phyloP scores from a whole-genome alignment of 164 flowering plant genomes.

The Piper betle region DNA sequence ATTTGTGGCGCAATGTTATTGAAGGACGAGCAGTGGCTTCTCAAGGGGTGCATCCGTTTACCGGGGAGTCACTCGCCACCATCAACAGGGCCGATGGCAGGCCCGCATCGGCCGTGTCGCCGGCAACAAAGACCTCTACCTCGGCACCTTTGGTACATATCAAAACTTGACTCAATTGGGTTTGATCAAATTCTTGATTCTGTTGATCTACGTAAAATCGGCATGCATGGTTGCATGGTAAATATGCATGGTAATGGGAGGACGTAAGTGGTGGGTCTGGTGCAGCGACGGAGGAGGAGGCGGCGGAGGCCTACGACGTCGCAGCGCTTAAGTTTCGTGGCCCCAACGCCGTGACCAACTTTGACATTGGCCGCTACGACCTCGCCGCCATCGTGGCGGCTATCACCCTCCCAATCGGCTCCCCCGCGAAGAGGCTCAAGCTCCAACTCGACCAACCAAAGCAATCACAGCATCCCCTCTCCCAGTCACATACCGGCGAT shows the following conservation, averaged over 20 bases:
- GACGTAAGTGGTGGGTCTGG: not conserved
- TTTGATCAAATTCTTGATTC: too few relatives aligned
- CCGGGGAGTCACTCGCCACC: constrained; percentile 96
- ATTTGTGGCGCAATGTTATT: too few relatives aligned
- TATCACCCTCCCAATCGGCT: constrained; percentile 61
- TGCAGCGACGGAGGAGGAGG: constrained; percentile 80
- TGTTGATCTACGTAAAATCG: not conserved
- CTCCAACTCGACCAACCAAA: not conserved
- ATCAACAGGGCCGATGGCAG: constrained; percentile 98
- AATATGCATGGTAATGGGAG: not conserved
- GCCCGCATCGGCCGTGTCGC: constrained; percentile 96
- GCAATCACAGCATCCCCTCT: not conserved
- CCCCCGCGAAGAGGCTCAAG: not conserved
- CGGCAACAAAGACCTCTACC: constrained; percentile 91
- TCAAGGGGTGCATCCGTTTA: constrained; percentile 94
- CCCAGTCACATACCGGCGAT: not conserved
- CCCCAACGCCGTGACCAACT: constrained; percentile 72
- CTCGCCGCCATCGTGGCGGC: constrained; percentile 74
- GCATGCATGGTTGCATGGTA: too few relatives aligned
- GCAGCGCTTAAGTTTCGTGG: constrained; percentile 86
- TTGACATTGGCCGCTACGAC: constrained; percentile 73
- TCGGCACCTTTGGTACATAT: constrained; percentile 93
- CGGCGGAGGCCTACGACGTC: constrained; percentile 84
- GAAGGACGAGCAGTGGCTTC: constrained; percentile 91
- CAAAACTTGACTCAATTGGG: not conserved